Evolutionary conservation across 1,284 basidiomycete species (phyloP), one percentile per base, ranked within the genome.

Genomic region (Ustilago esculenta): DNA sequence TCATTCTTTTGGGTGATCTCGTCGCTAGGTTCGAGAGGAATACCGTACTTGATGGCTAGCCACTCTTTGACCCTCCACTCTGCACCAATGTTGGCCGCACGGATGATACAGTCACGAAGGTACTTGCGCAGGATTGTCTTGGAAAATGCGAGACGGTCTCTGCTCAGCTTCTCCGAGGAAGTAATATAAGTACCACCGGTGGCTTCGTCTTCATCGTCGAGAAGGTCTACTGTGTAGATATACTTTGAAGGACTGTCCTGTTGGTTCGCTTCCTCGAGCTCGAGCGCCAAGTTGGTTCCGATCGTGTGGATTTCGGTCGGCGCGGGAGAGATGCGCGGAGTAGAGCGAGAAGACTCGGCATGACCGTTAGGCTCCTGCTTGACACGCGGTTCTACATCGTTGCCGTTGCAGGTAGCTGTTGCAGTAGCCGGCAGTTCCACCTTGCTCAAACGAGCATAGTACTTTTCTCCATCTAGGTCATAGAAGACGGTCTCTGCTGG

Each of bases 61-160:
- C 86, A 84, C 5, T 88, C 87, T 81, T 97, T 96, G 32, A 98
- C 93, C 2, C 89, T 89, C 95, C 95, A 98, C 3, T 95, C 94
- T 0, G 92, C 92, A 29, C 91, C 93, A 33, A 95, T 90, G 17
- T 92, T 90, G 12, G 93, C 86, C 63, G 95, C 93, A 43, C 95
- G 89, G 72, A 90, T 88, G 4, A 98, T 89, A 77, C 92, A 94
- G 79, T 98, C 95, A 63, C 92, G 90, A 47, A 98, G 90, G 83
- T 95, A 98, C 33, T 94, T 90, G 69, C 94, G 92, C 25, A 98
- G 87, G 74, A 98, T 95, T 14, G 94, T 93, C 82, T 97, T 96
- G 37, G 92, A 95, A 84, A 97, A 98, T 18, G 91, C 89, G 30
- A 94, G 86, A 55, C 94, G 91, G 82, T 98, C 95, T 63, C 95